These are phyloP conservation scores for Chlamydomonas sphaeroides DNA, from an alignment of 139 green algal genomes.

Conservation along the genomic window DNA sequence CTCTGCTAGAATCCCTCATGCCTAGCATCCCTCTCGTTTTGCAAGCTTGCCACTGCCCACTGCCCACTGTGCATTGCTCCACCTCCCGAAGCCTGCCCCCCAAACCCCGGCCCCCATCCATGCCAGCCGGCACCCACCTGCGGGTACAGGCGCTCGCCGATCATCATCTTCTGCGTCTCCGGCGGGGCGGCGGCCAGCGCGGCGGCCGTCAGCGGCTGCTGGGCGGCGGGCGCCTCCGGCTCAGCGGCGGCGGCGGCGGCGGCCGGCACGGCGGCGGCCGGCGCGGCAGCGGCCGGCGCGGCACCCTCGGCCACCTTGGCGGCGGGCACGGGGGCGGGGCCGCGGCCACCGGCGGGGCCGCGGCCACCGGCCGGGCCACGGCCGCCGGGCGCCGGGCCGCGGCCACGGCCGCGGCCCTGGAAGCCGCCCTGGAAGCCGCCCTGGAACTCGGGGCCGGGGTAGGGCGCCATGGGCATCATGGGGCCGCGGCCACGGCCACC, in stretches of 20 bases:
- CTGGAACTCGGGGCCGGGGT: conserved; percentile 21
- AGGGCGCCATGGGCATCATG: conserved; percentile 18
- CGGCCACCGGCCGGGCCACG: conserved; percentile 9
- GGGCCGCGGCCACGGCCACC: conserved; percentile 47
- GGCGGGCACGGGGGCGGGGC: background rate
- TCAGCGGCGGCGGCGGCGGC: conserved; percentile 31
- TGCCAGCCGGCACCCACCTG: too few species aligned
- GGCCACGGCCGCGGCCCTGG: conserved; percentile 49
- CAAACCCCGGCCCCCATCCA: too few species aligned
- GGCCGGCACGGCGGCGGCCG: conserved; percentile 42
- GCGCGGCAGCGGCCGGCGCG: background rate
- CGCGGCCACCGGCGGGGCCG: conserved; percentile 19
- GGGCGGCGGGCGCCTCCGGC: conserved; percentile 31
- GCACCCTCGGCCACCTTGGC: conserved; percentile 14
- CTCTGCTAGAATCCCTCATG: too few species aligned
- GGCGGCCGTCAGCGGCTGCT: conserved; percentile 60
- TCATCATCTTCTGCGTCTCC: conserved; percentile 91
- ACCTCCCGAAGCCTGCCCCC: too few species aligned
- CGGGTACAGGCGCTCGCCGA: conserved; percentile 92
- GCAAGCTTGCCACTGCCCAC: too few species aligned
- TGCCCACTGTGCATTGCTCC: too few species aligned
- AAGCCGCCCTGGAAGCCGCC: conserved; percentile 24
- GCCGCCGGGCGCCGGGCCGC: conserved; percentile 24
- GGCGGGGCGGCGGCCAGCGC: conserved; percentile 82
- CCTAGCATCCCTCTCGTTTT: too few species aligned